Base-by-base conservation (phyloP, 2,329 filamentous ascomycete genomes). In the Stromatinia cepivora region DNA sequence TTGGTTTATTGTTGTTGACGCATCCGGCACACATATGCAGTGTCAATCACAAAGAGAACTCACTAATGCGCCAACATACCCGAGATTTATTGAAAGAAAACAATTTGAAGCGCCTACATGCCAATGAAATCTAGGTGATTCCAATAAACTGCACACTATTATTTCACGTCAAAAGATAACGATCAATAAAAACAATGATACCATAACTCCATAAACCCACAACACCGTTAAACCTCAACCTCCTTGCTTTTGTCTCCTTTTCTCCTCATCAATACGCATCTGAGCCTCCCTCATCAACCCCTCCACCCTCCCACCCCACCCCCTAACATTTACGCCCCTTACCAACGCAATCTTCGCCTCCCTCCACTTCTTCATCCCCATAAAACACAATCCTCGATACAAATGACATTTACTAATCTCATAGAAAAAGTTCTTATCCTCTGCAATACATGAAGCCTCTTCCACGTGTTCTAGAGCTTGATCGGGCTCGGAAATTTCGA, bases 321-420 rank as follows among this genome's bases (percentile, higher is more conserved):
- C 69, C 50, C 69, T 69, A 15, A 73, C 59, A 64, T 68, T 72
- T 10, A 71, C 72, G 10, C 72, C 72, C 70, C 68, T 71, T 3
- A 68, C 70, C 46, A 73, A 71, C 17, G 69, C 72, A 5, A 25
- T 13, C 34, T 66, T 71, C 7, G 73, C 73, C 42, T 74, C 71
- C 39, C 46, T 65, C 71, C 71, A 74, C 15, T 63, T n/a, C 28
- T 67, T 34, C 62, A 71, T 20, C 15, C 57, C 64, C 56, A 70
- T 73, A 34, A 74, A 59, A 39, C 61, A 71, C 17, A 69, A 48
- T 10, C 70, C 73, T 20, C 71, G 56, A 65, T 73, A 71, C 10
- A 73, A 61, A 20, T 73, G 66, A 22, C 67, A 66, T 50, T 73
- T 74, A 31, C 65, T 59, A 34, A 68, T 59, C n/a, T 71, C 52